A percentile compares a stretch with the other conserved stretches of the same genome.
phyloP scores from a whole-genome alignment of 2,329 filamentous ascomycete genomes.

The Penicillium hordei region DNA sequence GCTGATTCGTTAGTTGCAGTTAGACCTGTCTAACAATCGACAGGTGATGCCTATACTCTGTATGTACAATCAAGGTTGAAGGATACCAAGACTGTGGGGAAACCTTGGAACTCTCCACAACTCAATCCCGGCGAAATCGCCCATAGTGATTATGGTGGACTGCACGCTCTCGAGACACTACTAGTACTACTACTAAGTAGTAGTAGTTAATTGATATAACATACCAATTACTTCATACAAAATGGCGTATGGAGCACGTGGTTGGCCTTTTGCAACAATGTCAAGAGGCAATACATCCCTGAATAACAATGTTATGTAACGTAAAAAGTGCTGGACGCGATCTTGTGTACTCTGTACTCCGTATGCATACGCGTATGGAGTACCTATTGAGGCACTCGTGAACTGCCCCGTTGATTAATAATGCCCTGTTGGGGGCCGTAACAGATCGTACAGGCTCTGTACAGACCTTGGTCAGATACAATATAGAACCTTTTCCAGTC shows the following conservation, averaged over 20 bases:
- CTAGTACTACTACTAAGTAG: not conserved
- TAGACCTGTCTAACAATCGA: not conserved
- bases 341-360: not conserved
- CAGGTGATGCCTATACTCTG: not conserved
- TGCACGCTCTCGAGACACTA: not conserved
- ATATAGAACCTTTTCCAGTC: not conserved
- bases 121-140: not conserved
- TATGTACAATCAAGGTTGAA: not conserved
- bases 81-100: conserved; percentile 6
- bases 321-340: not conserved
- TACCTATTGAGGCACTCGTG: not conserved
- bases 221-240: not conserved
- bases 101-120: not conserved
- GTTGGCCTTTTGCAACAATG: not conserved
- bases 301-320: not conserved
- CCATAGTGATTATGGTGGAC: not conserved
- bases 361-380: not conserved
- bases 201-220: not conserved
- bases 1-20: not conserved
- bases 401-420: not conserved
- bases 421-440: not conserved
- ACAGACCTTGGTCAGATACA: not conserved
- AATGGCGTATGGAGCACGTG: not conserved
- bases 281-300: not conserved
- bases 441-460: not conserved